These are phyloP conservation scores for Aspergillus puulaauensis DNA, from an alignment of 2,329 filamentous ascomycete genomes.

Conservation along the genomic window DNA sequence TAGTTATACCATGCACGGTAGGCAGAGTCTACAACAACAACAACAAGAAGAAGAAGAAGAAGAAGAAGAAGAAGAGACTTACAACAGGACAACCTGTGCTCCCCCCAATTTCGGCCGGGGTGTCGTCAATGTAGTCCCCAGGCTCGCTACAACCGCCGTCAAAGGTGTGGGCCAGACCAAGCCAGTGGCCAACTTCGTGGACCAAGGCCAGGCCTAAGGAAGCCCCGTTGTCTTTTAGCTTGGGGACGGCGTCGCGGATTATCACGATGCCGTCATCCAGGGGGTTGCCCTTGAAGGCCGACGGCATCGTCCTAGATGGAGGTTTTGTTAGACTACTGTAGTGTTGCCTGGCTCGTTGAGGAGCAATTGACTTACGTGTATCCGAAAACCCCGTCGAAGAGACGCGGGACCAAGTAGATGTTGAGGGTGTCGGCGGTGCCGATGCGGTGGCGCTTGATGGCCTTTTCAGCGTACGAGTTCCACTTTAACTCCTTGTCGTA, in stretches of 20 bases:
- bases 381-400: no score
- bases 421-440: no score
- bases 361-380: no score
- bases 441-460: no score
- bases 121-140: not conserved
- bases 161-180: not conserved
- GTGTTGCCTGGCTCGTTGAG: no score
- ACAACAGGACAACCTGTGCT: not conserved
- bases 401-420: no score
- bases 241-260: not conserved
- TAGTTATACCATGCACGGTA: not conserved
- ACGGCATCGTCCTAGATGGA: no score
- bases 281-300: fast-evolving
- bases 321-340: no score
- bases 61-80: not conserved
- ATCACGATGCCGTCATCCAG: not conserved
- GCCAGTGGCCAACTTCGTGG: constrained; percentile 2
- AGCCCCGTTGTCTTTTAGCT: not conserved
- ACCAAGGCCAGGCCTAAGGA: not conserved
- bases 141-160: not conserved
- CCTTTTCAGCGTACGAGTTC: no score
- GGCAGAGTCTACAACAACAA: not conserved
- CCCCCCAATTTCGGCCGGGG: not conserved
- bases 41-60: not conserved
- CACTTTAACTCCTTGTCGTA: fast-evolving